Evolutionary conservation across 140 eudicot species (phyloP), one percentile per base, ranked within the genome.

Genomic region (Anethum foeniculum): DNA sequence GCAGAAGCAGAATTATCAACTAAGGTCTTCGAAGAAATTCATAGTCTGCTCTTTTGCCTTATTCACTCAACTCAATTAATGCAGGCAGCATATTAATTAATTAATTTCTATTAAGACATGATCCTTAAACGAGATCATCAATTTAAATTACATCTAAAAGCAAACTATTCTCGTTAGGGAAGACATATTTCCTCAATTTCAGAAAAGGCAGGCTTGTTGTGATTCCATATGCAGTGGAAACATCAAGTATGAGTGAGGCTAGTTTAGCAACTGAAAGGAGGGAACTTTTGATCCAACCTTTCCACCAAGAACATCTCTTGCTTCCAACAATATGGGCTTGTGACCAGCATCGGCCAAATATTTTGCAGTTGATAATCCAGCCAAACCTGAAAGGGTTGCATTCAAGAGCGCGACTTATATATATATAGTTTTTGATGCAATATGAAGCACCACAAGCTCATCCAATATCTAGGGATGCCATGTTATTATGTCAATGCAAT

Each of bases 281-380:
- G 48, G 51, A 51, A 68, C 2, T 5, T 51, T 0, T 39, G 19
- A 49, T 75, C 69, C 62, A 72, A 95, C 99, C 97, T 96, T 96
- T 82, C 99, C 99, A 15, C 99, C 99, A 30, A 93, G 88, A 83
- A 96, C 99, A 82, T 96, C 99, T 85, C 99, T 93, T 79, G 90
- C 98, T 91, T 96, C 98, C 81, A 96, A 75, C 78, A 96, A 85
- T 65, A 96, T 88, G 9, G 98, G 99, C 75, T 88, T 89, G 85
- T 96, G 99, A 54, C 99, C 99, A 8, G 98, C 99, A 88, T 93
- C 99, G 60, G 98, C 96, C 79, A 96, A 86, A 85, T 96, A 96
- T 83, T 96, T 96, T 51, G 99, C 98, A 75, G 99, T 96, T 75
- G 96, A 93, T 84, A 96, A 89, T 76, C 98, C 99, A 80, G 93